Base-by-base conservation (phyloP, 2,329 filamentous ascomycete species). In the Ophiostoma sp. region DNA sequence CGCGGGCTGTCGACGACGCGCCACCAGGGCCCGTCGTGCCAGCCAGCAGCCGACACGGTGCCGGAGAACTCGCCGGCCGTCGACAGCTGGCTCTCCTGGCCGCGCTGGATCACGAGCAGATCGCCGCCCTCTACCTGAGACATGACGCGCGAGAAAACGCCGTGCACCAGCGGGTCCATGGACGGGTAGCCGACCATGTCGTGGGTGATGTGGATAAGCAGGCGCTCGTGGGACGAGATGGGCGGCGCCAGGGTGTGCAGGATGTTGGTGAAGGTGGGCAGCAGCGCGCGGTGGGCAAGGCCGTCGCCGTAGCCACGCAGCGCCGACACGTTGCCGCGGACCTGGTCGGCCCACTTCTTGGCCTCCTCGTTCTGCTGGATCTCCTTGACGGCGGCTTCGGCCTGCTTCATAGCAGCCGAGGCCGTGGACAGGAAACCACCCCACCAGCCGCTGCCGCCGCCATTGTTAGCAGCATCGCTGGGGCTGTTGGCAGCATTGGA, bases 1-100 rank as follows among this genome's bases (percentile, higher is more conserved):
- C 95, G 89, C 70, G 89, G 86, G 31, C 85, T 81, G 77, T 85
- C 87, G 67, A 81, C 83, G 79, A 89, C 89, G 74, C 94, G 88
- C 94, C 95, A 99, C 95, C 95, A 99, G 3, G 95, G 95, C 0
- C 95, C 95, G 76, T 98, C 94, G 67, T 89, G 90, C 94, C 95
- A 99, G 72, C 91, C 90, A 52, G 86, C 84, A 44, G 68, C 69
- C 35, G 78, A 71, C 77, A 86, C 62, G 44, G 36, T 70, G 62
- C 68, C 74, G 73, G 11, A 75, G 73, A 27, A 73, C 69, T 64
- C 23, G 73, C 69, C 1, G 75, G 71, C 83, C 88, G 87, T 60
- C 85, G 85, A 57, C 41, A 67, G 65, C 44, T 39, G n/a, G n/a
- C 68, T 92, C 80, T 98, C 95, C 72, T 93, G 91, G 27, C 95